Base-by-base conservation (phyloP, 768 basidiomycete genomes). In the Suillus lakei region DNA sequence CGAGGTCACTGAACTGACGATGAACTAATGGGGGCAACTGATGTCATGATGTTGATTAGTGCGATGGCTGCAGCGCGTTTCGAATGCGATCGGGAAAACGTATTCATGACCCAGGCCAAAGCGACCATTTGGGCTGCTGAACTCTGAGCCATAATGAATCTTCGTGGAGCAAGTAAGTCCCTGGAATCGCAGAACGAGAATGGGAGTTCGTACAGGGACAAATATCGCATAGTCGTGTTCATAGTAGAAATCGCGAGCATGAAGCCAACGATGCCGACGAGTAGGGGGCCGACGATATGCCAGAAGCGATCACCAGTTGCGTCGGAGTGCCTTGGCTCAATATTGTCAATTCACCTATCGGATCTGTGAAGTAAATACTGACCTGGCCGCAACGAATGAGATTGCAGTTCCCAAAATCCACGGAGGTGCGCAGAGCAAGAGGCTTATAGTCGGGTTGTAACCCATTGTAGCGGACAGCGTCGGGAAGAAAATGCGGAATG, bases 11-110 rank as follows among this genome's bases (percentile, higher is more conserved):
- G 69, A 28, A 86, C 87, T 79, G 80, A 95, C 81, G 92, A 89
- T 65, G 93, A 92, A 48, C 87, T 79, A 32, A 96, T 82, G 77
- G 95, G 95, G 0, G 94, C 94, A 8, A 91, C 81, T 70, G 92
- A 88, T 15, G 88, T 89, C 70, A 92, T 85, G 36, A 89, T 86
- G 74, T 94, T 94, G 71, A 93, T 86, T 62, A 91, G 76, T 1
- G 93, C 94, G 46, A 96, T 81, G 18, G 89, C 90, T 23, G 95
- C 89, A 10, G 93, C 91, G 8, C 94, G 88, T 76, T 95, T 95
- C 23, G 89, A 86, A 2, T 92, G 87, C 23, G 93, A 87, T 21
- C 88, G 86, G 26, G 92, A 88, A 77, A 96, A 81, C 6, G 82
- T 81, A 66, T 81, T 85, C 61, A 80, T 81, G 60, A 85, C 77